Evolutionary conservation across 768 basidiomycete species (phyloP).

Genomic region (Rhizopogon vinicolor): DNA sequence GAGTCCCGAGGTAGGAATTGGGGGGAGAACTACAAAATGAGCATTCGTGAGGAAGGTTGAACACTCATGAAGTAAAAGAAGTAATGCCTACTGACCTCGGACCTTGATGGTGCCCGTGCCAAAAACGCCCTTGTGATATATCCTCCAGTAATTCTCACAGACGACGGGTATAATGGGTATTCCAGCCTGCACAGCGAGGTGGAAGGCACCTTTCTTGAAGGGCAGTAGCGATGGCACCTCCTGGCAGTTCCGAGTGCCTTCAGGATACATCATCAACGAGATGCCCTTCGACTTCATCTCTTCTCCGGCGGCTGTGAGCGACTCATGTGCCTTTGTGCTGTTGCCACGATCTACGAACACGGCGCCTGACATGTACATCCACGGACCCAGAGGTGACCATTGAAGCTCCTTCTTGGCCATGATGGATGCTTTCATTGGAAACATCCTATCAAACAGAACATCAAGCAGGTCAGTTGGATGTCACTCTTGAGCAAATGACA

Average conservation of each 20-base stretch:
- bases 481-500: constrained; percentile 2
- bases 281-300: constrained; percentile 66
- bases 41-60: constrained; percentile 6
- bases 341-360: constrained; percentile 91
- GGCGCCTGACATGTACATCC: constrained; percentile 84
- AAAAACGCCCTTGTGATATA: constrained; percentile 79
- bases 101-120: constrained; percentile 74
- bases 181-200: constrained; percentile 86
- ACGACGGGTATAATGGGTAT: constrained; percentile 92
- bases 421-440: constrained; percentile 80
- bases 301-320: constrained; percentile 72
- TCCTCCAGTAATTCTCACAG: constrained; percentile 87
- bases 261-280: constrained; percentile 93
- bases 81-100: constrained; percentile 44
- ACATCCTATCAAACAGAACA: constrained; percentile 45
- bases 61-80: neutral
- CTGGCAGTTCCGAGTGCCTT: constrained; percentile 83
- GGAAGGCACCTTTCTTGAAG: constrained; percentile 98
- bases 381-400: constrained; percentile 86
- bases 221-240: constrained; percentile 67
- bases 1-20: constrained; percentile 71
- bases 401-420: constrained; percentile 91
- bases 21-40: constrained; percentile 72
- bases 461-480: neutral
- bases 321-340: constrained; percentile 64